Conservation (phyloP, 441 rosid genomes). For the Corymbia citriodora region DNA sequence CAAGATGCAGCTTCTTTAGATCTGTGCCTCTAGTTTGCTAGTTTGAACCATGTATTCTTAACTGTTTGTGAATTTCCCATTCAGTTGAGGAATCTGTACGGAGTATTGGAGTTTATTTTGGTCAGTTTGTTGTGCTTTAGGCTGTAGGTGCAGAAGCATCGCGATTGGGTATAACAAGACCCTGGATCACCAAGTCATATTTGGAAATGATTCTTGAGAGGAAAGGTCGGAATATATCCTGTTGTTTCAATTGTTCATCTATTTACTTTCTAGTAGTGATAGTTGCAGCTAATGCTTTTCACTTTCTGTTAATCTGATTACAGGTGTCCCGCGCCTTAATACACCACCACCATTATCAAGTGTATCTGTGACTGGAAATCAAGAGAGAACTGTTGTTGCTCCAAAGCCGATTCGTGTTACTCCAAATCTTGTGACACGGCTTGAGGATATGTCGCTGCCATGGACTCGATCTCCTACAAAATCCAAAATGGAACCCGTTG, state of each 20-base stretch:
- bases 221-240: constrained; percentile 48
- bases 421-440: constrained; percentile 61
- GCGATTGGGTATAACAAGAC: constrained; percentile 72
- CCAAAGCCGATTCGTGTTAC: constrained; percentile 94
- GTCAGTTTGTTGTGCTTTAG: constrained; percentile 35
- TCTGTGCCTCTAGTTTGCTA: not conserved
- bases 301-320: constrained; percentile 18
- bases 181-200: constrained; percentile 97
- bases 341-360: constrained; percentile 77
- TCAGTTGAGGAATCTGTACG: not conserved
- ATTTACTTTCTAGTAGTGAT: not conserved
- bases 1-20: not conserved
- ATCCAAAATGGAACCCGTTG: constrained; percentile 85
- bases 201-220: constrained; percentile 93
- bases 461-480: constrained; percentile 99
- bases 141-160: constrained; percentile 94
- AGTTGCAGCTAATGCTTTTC: constrained; percentile 9
- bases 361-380: constrained; percentile 37
- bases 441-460: constrained; percentile 94
- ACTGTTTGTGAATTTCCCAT: not conserved
- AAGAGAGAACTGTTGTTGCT: constrained; percentile 73
- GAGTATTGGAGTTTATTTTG: constrained; percentile 8
- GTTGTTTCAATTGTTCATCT: not conserved
- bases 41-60: not conserved
- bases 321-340: constrained; percentile 97